Conservation (phyloP, 2,329 filamentous ascomycete species). For the Aspergillus fumigatus region DNA sequence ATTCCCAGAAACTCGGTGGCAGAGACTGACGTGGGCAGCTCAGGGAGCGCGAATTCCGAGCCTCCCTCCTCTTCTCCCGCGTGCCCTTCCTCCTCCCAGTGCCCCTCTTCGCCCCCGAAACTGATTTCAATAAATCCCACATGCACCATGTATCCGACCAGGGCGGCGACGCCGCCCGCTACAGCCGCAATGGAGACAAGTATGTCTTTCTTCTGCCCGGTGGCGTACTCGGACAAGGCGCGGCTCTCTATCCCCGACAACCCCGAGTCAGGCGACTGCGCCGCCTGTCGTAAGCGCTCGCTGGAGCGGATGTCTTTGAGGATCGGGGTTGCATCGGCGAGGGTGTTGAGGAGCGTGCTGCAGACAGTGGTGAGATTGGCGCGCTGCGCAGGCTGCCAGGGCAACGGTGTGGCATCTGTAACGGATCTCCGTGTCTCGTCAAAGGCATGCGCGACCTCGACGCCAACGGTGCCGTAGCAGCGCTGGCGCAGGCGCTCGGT, state of each 20-base stretch:
- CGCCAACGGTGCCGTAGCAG: slow-evolving; percentile 33
- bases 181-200: slow-evolving; percentile 34
- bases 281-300: slow-evolving; percentile 34
- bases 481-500: slow-evolving; percentile 35
- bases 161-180: slow-evolving; percentile 29
- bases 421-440: not conserved
- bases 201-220: slow-evolving; percentile 29
- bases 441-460: slow-evolving; percentile 22
- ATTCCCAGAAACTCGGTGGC: slow-evolving; percentile 15
- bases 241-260: slow-evolving; percentile 22
- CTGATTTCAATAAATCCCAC: slow-evolving; percentile 18
- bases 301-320: slow-evolving; percentile 32
- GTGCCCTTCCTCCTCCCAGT: slow-evolving; percentile 10
- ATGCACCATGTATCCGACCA: slow-evolving; percentile 35
- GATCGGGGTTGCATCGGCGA: slow-evolving; percentile 36
- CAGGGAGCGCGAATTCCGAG: not conserved
- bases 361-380: slow-evolving; percentile 30
- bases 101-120: slow-evolving; percentile 7
- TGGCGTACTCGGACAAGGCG: slow-evolving; percentile 21
- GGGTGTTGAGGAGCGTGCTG: slow-evolving; percentile 29
- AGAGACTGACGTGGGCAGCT: slow-evolving; percentile 9
- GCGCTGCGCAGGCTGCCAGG: slow-evolving; percentile 34
- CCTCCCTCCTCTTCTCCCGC: not conserved
- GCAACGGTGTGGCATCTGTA: slow-evolving; percentile 31
- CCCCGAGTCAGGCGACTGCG: slow-evolving; percentile 21